Conservation (phyloP, 805 yeast species). For the Starmerella kuoi region DNA sequence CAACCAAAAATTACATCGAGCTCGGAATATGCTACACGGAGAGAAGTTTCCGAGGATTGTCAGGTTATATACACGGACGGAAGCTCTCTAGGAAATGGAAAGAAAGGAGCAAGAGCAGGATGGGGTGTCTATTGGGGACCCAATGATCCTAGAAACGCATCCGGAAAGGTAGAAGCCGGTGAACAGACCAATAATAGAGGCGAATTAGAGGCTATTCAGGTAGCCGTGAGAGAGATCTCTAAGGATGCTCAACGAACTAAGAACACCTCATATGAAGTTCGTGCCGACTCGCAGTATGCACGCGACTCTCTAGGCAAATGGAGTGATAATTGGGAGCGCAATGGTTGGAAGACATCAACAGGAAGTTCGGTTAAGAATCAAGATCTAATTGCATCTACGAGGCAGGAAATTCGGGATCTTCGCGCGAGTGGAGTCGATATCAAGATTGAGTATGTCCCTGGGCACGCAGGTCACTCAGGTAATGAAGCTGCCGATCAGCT, state of each 20-base stretch:
- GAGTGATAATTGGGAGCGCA: conserved; percentile 42
- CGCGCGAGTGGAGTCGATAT: conserved; percentile 28
- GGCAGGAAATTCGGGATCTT: conserved; percentile 31
- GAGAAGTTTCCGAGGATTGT: no score
- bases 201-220: conserved; percentile 55
- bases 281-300: conserved; percentile 62
- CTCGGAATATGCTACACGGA: neutral
- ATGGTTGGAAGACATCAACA: conserved; percentile 40
- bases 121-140: conserved; percentile 64
- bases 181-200: conserved; percentile 69
- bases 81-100: conserved; percentile 53
- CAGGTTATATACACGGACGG: conserved; percentile 61
- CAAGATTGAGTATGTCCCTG: conserved; percentile 49
- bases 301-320: conserved; percentile 46
- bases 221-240: conserved; percentile 37
- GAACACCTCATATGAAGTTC: conserved; percentile 8
- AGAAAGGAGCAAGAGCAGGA: conserved; percentile 40
- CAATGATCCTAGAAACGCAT: conserved; percentile 41
- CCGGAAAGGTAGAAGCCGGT: conserved; percentile 38
- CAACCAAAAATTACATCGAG: no score
- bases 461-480: conserved; percentile 59
- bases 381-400: conserved; percentile 37
- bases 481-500: conserved; percentile 66
- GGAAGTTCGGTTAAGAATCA: conserved; percentile 40
- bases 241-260: neutral